These are phyloP conservation scores for Naganishia kalamii DNA, from an alignment of 768 basidiomycete genomes.

Conservation along the genomic window DNA sequence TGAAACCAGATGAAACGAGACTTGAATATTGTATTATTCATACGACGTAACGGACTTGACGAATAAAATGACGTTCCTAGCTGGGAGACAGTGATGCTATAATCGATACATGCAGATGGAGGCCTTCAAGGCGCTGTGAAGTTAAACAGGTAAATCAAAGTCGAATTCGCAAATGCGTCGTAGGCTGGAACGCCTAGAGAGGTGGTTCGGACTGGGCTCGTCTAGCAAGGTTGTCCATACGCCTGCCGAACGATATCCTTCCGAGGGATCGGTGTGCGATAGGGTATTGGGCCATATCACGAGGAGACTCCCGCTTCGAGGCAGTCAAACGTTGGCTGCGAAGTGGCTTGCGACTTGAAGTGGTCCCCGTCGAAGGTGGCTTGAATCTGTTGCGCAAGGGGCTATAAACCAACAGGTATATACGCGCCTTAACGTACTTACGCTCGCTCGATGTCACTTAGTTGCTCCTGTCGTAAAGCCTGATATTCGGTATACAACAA, in stretches of 20 bases:
- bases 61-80: neutral
- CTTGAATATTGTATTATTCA: neutral
- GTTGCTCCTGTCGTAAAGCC: neutral
- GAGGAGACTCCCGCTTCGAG: too few species aligned
- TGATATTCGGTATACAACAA: neutral
- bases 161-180: neutral
- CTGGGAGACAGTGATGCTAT: neutral
- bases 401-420: too few species aligned
- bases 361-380: too few species aligned
- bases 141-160: neutral
- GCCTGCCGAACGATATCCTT: constrained; percentile 1
- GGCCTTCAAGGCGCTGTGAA: too few species aligned
- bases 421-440: neutral
- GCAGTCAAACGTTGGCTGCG: too few species aligned
- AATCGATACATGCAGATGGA: neutral
- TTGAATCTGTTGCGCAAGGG: too few species aligned
- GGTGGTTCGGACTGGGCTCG: constrained; percentile 12
- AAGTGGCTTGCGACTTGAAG: too few species aligned
- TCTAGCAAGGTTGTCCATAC: neutral
- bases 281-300: neutral
- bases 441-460: neutral
- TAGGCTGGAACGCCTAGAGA: neutral
- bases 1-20: neutral
- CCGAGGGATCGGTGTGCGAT: neutral
- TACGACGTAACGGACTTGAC: neutral